Base-by-base conservation (phyloP, 176 grass and related monocot species). In the Thinopyrum elongatum region DNA sequence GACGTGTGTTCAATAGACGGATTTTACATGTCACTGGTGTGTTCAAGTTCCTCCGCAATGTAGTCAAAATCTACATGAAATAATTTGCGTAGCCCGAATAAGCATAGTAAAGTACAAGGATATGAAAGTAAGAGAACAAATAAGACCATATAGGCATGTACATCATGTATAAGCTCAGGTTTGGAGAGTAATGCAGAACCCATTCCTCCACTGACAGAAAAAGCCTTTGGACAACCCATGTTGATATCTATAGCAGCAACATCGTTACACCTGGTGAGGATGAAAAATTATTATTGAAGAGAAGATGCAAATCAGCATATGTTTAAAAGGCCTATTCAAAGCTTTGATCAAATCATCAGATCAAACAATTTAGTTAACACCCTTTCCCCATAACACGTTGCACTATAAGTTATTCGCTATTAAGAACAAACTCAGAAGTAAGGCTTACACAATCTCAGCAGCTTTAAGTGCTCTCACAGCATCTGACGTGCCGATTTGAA, bases 151-250 rank as follows among this genome's bases (percentile, higher is more conserved):
- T 91, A 98, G 91, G 86, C 51, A 87, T 28, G 64, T 94, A 98
- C 96, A 84, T 98, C 96, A 86, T 94, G 93, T 89, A 98, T 95
- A 88, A 95, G 93, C 86, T 95, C 96, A 86, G 96, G 96, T 82
- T 98, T 98, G 82, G 93, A 95, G 75, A 98, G 93, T 85, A 98
- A 92, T 84, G 96, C 91, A 55, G 96, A 92, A 78, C 96, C 96
- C 96, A 98, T 98, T 89, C 96, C 96, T 82, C 96, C 96, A 59
- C 93, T 95, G 21, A 95, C 84, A 42, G 92, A 98, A 84, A 98
- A 95, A 68, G 89, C 83, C 71, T 95, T 95, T 68, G 96, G 96
- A 74, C 93, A 98, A 31, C 93, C 96, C 96, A 95, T 98, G 84
- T 98, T 95, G 77, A 98, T 95, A 92, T 98, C 93, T 91, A 98